These are phyloP conservation scores for Gypsophila paniculata DNA, from an alignment of 179 eudicot species.

Conservation along the genomic window DNA sequence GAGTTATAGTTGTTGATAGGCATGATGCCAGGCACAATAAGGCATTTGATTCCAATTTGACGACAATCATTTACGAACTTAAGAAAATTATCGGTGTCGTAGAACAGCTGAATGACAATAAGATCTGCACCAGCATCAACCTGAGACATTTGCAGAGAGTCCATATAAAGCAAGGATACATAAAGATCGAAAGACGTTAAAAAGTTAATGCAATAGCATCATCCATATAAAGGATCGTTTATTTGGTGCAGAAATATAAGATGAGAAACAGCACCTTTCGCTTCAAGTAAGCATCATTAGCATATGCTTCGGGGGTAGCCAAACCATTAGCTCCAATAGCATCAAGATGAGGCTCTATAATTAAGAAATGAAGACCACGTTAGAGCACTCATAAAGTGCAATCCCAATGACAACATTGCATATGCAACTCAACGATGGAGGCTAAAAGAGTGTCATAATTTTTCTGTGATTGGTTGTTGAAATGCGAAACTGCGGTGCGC, in stretches of 20 bases:
- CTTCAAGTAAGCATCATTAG: constrained; percentile 85
- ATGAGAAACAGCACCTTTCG: constrained; percentile 45
- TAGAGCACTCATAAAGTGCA: constrained; percentile 5
- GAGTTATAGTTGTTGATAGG: constrained; percentile 98
- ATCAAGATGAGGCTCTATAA: constrained; percentile 93
- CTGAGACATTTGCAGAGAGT: constrained; percentile 33
- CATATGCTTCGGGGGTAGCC: constrained; percentile 70
- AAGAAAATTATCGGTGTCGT: constrained; percentile 82
- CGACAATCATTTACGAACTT: constrained; percentile 94
- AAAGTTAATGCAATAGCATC: neutral
- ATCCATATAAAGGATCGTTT: neutral
- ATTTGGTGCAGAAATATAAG: neutral
- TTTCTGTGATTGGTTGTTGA: neutral
- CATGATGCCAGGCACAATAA: constrained; percentile 98
- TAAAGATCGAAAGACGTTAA: neutral
- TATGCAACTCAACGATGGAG: neutral
- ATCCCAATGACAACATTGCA: neutral
- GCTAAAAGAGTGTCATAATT: neutral
- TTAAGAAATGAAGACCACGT: neutral
- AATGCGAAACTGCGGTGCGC: constrained; percentile 1
- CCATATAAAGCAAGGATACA: constrained; percentile 8
- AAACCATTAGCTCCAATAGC: constrained; percentile 65
- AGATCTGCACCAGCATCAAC: constrained; percentile 99
- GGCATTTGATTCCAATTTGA: constrained; percentile 87
- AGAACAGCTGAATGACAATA: constrained; percentile 89